These are phyloP conservation scores for Neurospora sp. DNA, from an alignment of 495 filamentous ascomycete species.

Conservation along the genomic window DNA sequence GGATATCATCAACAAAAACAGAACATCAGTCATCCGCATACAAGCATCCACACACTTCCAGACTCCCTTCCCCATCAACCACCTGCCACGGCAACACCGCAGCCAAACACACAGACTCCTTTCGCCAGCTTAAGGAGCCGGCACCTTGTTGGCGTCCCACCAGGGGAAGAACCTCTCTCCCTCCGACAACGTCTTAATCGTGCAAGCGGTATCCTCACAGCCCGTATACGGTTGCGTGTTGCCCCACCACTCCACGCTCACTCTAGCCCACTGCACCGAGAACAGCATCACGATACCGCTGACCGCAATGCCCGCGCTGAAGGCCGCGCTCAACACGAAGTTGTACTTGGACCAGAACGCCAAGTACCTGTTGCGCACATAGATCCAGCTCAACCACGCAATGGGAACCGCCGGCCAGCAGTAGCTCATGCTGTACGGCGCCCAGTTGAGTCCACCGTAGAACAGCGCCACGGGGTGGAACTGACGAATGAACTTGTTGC, in stretches of 20 bases:
- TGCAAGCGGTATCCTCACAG: constrained; percentile 22
- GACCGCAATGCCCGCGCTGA: constrained; percentile 29
- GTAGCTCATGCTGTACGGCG: constrained; percentile 29
- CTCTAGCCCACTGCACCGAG: constrained; percentile 21
- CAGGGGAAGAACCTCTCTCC: constrained; percentile 12
- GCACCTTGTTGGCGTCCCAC: neutral
- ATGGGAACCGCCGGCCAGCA: constrained; percentile 31
- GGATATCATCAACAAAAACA: neutral
- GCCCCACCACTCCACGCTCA: constrained; percentile 34
- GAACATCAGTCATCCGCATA: neutral
- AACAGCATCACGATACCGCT: constrained; percentile 33
- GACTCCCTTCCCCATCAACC: neutral
- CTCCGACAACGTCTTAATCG: constrained; percentile 11
- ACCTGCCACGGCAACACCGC: neutral
- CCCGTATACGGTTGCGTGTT: constrained; percentile 21
- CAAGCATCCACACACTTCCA: neutral
- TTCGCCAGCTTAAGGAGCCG: neutral
- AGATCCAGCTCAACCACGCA: constrained; percentile 28
- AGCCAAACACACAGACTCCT: neutral
- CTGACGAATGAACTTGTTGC: constrained; percentile 23
- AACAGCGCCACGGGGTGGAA: constrained; percentile 32
- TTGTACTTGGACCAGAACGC: constrained; percentile 38
- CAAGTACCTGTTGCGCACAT: constrained; percentile 23
- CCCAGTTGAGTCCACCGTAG: constrained; percentile 23
- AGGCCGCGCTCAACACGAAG: constrained; percentile 30